These are phyloP conservation scores for Xylariaceae sp. DNA, from an alignment of 2,329 filamentous ascomycete species.

Conservation along the genomic window DNA sequence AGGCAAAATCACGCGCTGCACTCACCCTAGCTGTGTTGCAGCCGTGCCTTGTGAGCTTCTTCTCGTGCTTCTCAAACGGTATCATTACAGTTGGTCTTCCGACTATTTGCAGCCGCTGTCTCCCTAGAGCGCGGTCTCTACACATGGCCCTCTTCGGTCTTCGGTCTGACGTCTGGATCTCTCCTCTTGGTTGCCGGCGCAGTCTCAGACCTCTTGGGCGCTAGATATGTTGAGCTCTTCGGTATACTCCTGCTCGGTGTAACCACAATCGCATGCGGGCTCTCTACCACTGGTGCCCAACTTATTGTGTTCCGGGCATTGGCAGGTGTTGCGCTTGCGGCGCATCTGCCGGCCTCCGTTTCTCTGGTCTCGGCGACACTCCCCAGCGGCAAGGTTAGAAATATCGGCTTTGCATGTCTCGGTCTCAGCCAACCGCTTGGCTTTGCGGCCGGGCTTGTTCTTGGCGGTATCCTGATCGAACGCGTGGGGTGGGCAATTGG, in stretches of 20 bases:
- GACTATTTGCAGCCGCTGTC: background rate
- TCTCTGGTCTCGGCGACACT: constrained; percentile 1
- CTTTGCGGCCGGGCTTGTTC: constrained; percentile 6
- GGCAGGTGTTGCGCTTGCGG: constrained; percentile 1
- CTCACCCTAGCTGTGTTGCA: background rate
- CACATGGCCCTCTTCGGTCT: constrained; percentile 6
- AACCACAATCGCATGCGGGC: background rate
- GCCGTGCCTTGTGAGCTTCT: background rate
- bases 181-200: constrained; percentile 1
- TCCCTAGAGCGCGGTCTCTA: background rate
- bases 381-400: background rate
- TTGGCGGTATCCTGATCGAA: constrained; percentile 4
- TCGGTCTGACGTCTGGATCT: constrained; percentile 4
- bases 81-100: constrained; percentile 2
- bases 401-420: constrained; percentile 3
- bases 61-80: constrained; percentile 4
- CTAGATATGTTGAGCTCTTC: background rate
- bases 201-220: background rate
- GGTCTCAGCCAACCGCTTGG: constrained; percentile 2
- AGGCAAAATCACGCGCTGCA: background rate
- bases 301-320: constrained; percentile 5
- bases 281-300: background rate
- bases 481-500: constrained; percentile 2
- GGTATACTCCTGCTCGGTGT: background rate
- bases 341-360: constrained; percentile 1